phyloP scores from a whole-genome alignment of 2,329 filamentous ascomycete species.

The Epichloe glyceriae region DNA sequence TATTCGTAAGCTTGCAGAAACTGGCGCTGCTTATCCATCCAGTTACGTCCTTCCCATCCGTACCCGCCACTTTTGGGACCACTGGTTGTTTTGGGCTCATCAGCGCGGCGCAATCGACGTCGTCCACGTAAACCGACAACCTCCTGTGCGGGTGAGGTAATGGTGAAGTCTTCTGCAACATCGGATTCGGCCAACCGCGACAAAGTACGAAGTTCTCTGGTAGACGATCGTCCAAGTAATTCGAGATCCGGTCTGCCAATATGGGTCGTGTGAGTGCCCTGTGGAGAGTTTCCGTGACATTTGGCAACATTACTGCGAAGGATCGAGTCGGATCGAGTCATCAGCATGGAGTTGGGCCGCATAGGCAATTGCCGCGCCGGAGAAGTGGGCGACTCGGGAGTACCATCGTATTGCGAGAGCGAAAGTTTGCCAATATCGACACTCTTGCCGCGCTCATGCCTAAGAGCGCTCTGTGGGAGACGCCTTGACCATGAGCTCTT shows the following conservation, averaged over 20 bases:
- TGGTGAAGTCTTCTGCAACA: constrained; percentile 65
- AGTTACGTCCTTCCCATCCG: constrained; percentile 72
- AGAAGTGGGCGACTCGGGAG: constrained; percentile 26
- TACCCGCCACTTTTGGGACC: constrained; percentile 40
- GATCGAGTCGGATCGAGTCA: constrained; percentile 44
- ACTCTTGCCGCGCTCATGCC: constrained; percentile 49
- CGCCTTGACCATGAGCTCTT: constrained; percentile 22
- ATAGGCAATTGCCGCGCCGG: constrained; percentile 28
- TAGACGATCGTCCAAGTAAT: constrained; percentile 75
- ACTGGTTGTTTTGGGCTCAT: constrained; percentile 34
- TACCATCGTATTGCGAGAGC: constrained; percentile 30
- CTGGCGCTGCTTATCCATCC: constrained; percentile 98
- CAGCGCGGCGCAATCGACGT: constrained; percentile 63
- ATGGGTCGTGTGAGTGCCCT: constrained; percentile 23
- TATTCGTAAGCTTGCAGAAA: constrained; percentile 97
- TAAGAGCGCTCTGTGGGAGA: constrained; percentile 11
- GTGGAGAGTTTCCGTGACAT: constrained; percentile 18
- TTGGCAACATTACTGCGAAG: constrained; percentile 21
- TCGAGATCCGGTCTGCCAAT: constrained; percentile 63
- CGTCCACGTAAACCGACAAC: constrained; percentile 80
- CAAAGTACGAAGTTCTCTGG: constrained; percentile 74
- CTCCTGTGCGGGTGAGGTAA: constrained; percentile 67
- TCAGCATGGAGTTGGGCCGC: constrained; percentile 48
- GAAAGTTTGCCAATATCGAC: constrained; percentile 47
- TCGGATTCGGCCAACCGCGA: constrained; percentile 70